Base-by-base conservation (phyloP, 148 eudicot genomes). In the Nepenthes mirabilis region DNA sequence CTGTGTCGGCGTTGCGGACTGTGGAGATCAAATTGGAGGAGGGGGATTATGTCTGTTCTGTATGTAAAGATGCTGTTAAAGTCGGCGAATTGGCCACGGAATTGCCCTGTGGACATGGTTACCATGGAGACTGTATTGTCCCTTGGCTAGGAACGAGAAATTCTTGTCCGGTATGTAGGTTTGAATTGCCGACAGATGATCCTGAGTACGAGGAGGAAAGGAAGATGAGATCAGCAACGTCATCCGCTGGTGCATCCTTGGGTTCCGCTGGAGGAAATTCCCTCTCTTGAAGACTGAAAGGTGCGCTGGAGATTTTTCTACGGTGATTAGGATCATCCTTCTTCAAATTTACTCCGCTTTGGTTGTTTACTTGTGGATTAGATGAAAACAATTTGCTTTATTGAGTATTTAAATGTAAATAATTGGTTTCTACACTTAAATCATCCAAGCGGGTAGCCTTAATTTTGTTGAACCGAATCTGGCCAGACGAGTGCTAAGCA, bases 151-250 rank as follows among this genome's bases (percentile, higher is more conserved):
- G 71, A 34, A 70, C 95, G 0, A 78, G 97, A 67, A 91, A 91
- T 62, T 74, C 93, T 8, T 91, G 97, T 36, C 97, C 97, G 1
- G 90, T 91, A 5, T 91, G 97, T 60, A 76, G 97, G 70, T 88
- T 77, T 59, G 97, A 91, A 83, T 35, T 91, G 73, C 80, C 82
- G 1, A 91, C 96, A 0, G 95, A 88, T 72, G 97, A 91, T 74
- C 45, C 68, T 1, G 97, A 91, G 64, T 91, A 91, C 23, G 97
- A 91, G 66, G 81, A 81, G 71, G 84, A 83, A 52, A 81, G 73
- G 75, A 83, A 70, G 80, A 86, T 65, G 72, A 72, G 71, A 32
- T 51, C 36, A 14, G 14, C 35, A 9, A 9, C 56, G 1, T 68
- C 62, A 1, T 40, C 10, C 10, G 48, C 11, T 33, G 62, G 68